A percentile compares a stretch with the other conserved stretches of the same genome.
Evolutionary conservation across 306 rosid species (phyloP).

Genomic region (Hylodesmum podocarpum): DNA sequence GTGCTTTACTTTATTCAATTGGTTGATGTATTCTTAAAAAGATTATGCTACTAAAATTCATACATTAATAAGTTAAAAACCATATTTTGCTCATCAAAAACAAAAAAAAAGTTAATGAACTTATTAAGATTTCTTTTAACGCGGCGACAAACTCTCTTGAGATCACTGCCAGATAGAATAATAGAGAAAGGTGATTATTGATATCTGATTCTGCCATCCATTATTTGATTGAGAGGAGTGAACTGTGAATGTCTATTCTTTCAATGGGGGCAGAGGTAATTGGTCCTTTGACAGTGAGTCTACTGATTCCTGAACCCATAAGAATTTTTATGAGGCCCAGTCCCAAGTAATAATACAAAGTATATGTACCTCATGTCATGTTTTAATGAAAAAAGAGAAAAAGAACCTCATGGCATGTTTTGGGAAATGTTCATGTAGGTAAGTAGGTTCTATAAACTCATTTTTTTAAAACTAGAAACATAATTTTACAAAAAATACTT

Average conservation of each 20-base stretch:
- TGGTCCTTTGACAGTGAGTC: background rate
- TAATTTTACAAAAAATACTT: no score
- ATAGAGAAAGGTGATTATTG: background rate
- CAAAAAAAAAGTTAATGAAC: background rate
- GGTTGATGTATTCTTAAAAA: background rate
- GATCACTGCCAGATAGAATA: background rate
- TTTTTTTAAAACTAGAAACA: background rate
- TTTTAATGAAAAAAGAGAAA: background rate
- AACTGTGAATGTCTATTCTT: background rate
- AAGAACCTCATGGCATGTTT: background rate
- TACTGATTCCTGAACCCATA: background rate
- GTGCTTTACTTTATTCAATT: background rate
- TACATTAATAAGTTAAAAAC: background rate
- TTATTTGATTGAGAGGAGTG: slow-evolving; percentile 5
- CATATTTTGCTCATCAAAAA: no score
- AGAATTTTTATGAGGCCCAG: background rate
- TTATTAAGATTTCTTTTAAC: background rate
- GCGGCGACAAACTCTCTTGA: background rate
- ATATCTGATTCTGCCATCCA: background rate
- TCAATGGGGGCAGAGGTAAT: background rate
- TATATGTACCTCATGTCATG: background rate
- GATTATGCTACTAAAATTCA: background rate
- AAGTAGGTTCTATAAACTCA: background rate
- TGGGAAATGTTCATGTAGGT: background rate
- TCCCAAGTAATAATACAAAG: background rate